phyloP scores from a whole-genome alignment of 2,329 filamentous ascomycete genomes.

The Penicillium polonicum region DNA sequence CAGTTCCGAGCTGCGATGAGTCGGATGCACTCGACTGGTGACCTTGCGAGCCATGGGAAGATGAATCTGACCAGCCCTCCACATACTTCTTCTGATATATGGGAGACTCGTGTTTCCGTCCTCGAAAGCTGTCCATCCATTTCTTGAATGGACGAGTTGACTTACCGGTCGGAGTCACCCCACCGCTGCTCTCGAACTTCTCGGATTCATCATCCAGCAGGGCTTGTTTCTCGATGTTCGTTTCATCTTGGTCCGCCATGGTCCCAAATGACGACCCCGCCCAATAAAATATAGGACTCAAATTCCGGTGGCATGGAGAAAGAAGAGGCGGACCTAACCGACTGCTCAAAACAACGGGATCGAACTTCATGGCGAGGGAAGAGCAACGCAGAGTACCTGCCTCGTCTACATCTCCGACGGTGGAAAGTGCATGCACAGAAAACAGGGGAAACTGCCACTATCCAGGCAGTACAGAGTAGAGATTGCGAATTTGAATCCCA shows the following conservation, averaged over 20 bases:
- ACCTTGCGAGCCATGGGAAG: constrained; percentile 22
- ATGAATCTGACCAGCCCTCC: constrained; percentile 38
- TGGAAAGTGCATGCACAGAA: neutral
- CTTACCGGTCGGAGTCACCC: constrained; percentile 10
- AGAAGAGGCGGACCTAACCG: constrained; percentile 1
- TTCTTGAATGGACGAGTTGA: constrained; percentile 33
- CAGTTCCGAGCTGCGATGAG: constrained; percentile 72
- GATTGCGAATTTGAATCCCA: constrained; percentile 22
- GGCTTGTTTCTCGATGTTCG: constrained; percentile 2
- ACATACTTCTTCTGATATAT: constrained; percentile 30
- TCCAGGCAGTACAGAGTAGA: constrained; percentile 5
- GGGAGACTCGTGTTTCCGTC: constrained; percentile 22
- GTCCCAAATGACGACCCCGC: constrained; percentile 4
- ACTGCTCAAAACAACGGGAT: neutral
- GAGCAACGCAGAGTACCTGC: neutral
- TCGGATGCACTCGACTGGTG: constrained; percentile 64
- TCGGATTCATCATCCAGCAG: constrained; percentile 4
- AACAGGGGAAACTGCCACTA: neutral
- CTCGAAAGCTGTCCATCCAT: constrained; percentile 42
- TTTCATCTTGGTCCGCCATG: constrained; percentile 13
- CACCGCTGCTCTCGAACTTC: constrained; percentile 9
- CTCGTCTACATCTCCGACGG: neutral
- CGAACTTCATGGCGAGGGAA: constrained; percentile 1
- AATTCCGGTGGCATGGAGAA: constrained; percentile 13
- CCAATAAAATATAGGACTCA: neutral